These are phyloP conservation scores for Grigorovia jiainica DNA, from an alignment of 805 yeast genomes.

Conservation along the genomic window DNA sequence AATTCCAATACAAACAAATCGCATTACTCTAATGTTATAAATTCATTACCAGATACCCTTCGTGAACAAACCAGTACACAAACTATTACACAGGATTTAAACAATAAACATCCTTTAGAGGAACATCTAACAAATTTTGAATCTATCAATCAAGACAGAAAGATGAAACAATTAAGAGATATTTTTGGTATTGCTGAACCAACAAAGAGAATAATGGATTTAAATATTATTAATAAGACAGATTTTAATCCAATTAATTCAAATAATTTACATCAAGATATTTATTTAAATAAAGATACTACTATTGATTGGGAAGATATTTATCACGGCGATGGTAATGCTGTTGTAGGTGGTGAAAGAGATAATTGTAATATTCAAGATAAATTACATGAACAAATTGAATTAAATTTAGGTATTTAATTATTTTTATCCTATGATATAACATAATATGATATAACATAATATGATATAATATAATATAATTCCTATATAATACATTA, in stretches of 20 bases:
- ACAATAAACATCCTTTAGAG: constrained; percentile 82
- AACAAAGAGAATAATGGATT: constrained; percentile 83
- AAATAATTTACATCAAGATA: constrained; percentile 55
- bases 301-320: constrained; percentile 91
- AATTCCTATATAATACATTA: too few species aligned
- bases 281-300: constrained; percentile 67
- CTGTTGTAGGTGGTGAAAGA: too few species aligned
- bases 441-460: neutral
- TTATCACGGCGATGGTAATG: constrained; percentile 56
- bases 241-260: constrained; percentile 61
- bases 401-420: neutral
- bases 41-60: constrained; percentile 60
- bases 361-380: neutral
- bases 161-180: constrained; percentile 70
- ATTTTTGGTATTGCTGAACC: constrained; percentile 92
- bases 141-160: constrained; percentile 54
- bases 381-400: neutral
- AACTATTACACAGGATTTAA: constrained; percentile 28
- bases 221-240: constrained; percentile 57
- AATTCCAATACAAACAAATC: constrained; percentile 29
- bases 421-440: neutral
- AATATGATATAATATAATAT: too few species aligned
- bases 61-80: constrained; percentile 53
- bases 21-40: constrained; percentile 49
- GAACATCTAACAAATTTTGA: constrained; percentile 73